These are phyloP conservation scores for Cadophora gregata DNA, from an alignment of 2,329 filamentous ascomycete genomes.

Conservation along the genomic window DNA sequence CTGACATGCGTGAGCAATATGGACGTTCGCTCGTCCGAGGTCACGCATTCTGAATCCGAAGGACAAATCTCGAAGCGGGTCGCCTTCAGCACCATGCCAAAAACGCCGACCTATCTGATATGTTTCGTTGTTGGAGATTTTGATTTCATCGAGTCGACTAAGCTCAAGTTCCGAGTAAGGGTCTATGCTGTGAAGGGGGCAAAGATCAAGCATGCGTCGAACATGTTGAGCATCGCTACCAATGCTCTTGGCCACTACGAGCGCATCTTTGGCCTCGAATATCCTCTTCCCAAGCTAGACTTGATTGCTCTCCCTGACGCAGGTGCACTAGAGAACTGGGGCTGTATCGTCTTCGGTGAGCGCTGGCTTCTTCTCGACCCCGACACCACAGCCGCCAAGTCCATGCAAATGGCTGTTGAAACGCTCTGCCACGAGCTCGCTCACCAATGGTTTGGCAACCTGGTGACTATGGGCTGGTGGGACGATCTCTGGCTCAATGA, in stretches of 20 bases:
- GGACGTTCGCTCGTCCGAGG: conserved; percentile 50
- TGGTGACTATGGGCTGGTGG: conserved; percentile 80
- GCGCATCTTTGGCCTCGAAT: conserved; percentile 69
- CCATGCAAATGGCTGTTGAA: conserved; percentile 2
- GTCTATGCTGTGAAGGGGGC: conserved; percentile 63
- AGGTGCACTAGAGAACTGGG: conserved; percentile 80
- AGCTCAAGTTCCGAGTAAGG: conserved; percentile 70
- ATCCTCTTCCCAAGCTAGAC: conserved; percentile 77
- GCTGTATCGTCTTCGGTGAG: conserved; percentile 74
- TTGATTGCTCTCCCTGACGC: conserved; percentile 76
- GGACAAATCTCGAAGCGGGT: conserved; percentile 66
- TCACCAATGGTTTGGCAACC: conserved; percentile 78
- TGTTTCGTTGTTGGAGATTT: conserved; percentile 74
- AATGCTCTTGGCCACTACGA: conserved; percentile 73
- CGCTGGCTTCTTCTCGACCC: conserved; percentile 17
- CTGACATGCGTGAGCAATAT: conserved; percentile 76
- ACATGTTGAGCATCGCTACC: conserved; percentile 64
- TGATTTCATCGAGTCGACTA: conserved; percentile 70
- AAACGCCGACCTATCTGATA: conserved; percentile 75
- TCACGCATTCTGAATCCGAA: not conserved
- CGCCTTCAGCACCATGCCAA: conserved; percentile 70
- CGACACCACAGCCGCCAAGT: conserved; percentile 15
- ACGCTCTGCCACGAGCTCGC: conserved; percentile 76
- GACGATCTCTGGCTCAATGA: conserved; percentile 77
- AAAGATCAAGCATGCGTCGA: conserved; percentile 27